A percentile compares a stretch with the other conserved stretches of the same genome.
phyloP scores from a whole-genome alignment of 106 monocot species.

The Narthecium ossifragum region DNA sequence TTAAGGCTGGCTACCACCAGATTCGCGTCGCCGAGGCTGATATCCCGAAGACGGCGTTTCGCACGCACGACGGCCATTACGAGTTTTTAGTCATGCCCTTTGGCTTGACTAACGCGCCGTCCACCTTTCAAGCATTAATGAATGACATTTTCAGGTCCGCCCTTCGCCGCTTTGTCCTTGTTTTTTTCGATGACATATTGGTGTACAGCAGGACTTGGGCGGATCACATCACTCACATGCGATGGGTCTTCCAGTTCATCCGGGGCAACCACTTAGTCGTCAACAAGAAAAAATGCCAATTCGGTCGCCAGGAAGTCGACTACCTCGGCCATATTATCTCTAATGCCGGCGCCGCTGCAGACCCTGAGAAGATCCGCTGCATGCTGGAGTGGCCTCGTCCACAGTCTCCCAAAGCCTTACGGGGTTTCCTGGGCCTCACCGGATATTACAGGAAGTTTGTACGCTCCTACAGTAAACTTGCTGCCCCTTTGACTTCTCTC shows the following conservation, averaged over 20 bases:
- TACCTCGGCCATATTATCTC: background rate
- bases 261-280: background rate
- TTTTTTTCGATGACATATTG: conserved; percentile 14
- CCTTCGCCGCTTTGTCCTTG: background rate
- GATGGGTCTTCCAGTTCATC: background rate
- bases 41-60: conserved; percentile 10
- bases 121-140: conserved; percentile 16
- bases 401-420: background rate
- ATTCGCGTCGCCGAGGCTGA: background rate
- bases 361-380: background rate
- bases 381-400: background rate
- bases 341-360: background rate
- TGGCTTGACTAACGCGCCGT: conserved; percentile 11
- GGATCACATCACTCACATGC: conserved; percentile 6
- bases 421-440: conserved; percentile 11
- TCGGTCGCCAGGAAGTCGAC: background rate
- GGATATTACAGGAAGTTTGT: conserved; percentile 5
- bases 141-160: background rate
- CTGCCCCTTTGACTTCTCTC: background rate
- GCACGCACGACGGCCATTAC: conserved; percentile 16
- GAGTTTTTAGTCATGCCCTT: conserved; percentile 18
- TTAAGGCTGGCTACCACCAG: conserved; percentile 20
- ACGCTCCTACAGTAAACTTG: background rate
- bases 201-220: conserved; percentile 3
- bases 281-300: background rate